Evolutionary conservation across 495 filamentous ascomycete species (phyloP).

Genomic region (Tuber microsphaerosporum): DNA sequence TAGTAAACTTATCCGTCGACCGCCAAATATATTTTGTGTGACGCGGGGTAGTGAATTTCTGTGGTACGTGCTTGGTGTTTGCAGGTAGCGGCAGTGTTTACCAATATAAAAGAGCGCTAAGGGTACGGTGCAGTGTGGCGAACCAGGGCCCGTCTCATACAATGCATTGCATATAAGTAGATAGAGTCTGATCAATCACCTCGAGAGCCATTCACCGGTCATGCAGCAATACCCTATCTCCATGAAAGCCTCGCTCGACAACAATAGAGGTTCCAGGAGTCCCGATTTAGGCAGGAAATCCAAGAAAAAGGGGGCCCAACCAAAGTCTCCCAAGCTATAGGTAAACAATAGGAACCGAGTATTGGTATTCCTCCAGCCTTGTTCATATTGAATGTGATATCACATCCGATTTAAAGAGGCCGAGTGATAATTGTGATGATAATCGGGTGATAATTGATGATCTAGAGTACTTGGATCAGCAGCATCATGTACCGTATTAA

Average conservation of each 20-base stretch:
- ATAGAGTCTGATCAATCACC: neutral
- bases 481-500: neutral
- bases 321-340: neutral
- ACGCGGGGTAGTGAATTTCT: neutral
- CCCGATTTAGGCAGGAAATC: neutral
- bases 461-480: neutral
- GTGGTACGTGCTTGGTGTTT: neutral
- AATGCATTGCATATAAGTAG: constrained; percentile 2
- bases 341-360: neutral
- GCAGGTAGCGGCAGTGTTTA: neutral
- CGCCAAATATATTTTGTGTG: neutral
- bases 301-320: neutral
- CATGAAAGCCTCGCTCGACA: neutral
- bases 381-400: neutral
- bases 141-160: neutral
- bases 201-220: neutral
- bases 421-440: neutral
- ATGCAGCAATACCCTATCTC: neutral
- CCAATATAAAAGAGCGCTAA: neutral
- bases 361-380: neutral
- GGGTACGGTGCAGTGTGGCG: neutral
- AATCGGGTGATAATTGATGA: neutral
- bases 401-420: neutral
- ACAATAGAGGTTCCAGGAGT: too few species aligned
- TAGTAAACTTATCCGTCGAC: neutral